Evolutionary conservation across 1,284 basidiomycete genomes (phyloP).

Genomic region (Ceratorhiza oryzae-sativae): DNA sequence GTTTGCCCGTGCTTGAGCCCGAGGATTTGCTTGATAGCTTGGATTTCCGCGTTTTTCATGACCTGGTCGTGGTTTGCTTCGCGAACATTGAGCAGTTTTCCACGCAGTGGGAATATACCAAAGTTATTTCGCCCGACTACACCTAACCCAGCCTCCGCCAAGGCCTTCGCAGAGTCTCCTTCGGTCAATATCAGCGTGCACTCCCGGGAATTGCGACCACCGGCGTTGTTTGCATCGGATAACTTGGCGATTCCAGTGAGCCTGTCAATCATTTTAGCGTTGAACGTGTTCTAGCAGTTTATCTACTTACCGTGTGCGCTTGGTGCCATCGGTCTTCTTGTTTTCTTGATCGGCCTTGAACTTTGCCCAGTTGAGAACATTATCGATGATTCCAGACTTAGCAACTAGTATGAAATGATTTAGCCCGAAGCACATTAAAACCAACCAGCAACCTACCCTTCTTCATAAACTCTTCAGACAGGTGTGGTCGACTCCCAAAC

Average conservation of each 20-base stretch:
- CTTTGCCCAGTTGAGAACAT: constrained; percentile 93
- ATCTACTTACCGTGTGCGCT: constrained; percentile 75
- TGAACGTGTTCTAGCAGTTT: not conserved
- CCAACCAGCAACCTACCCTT: constrained; percentile 68
- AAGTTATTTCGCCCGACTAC: constrained; percentile 97
- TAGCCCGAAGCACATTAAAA: constrained; percentile 3
- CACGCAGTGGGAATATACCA: constrained; percentile 97
- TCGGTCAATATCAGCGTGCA: constrained; percentile 98
- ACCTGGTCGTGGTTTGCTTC: constrained; percentile 96
- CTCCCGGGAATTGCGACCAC: constrained; percentile 77
- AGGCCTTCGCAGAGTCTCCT: constrained; percentile 98
- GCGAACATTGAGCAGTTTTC: constrained; percentile 96
- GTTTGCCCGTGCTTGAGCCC: constrained; percentile 94
- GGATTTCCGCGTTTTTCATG: constrained; percentile 97
- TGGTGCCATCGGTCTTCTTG: constrained; percentile 96
- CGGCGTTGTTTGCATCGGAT: constrained; percentile 98
- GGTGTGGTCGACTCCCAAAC: constrained; percentile 82
- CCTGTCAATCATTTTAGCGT: constrained; percentile 52
- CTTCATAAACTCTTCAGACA: constrained; percentile 95
- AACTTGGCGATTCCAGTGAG: constrained; percentile 93
- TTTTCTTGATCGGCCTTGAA: constrained; percentile 96
- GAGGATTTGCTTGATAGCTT: constrained; percentile 98
- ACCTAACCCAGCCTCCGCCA: constrained; percentile 92
- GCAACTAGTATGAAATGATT: constrained; percentile 62
- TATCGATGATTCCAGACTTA: constrained; percentile 92